Evolutionary conservation across 768 basidiomycete genomes (phyloP), one percentile per base, ranked within the genome.

Genomic region (Amanita pallidorosea): DNA sequence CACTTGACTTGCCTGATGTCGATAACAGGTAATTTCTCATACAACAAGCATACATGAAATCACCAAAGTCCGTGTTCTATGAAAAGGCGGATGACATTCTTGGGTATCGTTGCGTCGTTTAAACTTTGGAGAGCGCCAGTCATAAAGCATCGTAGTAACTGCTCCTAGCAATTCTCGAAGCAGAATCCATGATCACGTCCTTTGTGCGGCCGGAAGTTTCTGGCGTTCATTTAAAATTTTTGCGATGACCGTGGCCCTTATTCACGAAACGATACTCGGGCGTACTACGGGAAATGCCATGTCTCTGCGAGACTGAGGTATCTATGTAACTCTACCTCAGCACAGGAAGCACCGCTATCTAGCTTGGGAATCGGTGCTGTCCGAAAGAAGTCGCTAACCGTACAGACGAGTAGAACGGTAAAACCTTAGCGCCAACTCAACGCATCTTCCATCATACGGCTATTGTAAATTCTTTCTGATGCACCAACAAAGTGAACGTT

Each of bases 191-290:
- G 18, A 13, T 36, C 22, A 48, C 36, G 49, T 27, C 18, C 25
- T 22, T 41, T 41, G 20, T 42, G 49, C 49, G 49, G 38, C n/a
- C 29, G 41, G 47, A 50, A 41, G 13, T 50, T 43, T 50, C 49
- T 25, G 49, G 17, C 50, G 42, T 51, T 51, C 50, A 51, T 51
- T 37, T 51, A 45, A 51, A 51, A 51, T 36, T 45, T 51, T 43
- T 11, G 7, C 37, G 33, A 38, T 49, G 47, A 45, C 33, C 40
- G 7, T 35, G 33, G 29, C n/a, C 34, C 22, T 13, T 41, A 13
- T n/a, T 36, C 11, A 23, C 6, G 13, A 9, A 23, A 1, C 34
- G 17, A 4, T 27, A 31, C 13, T 46, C 15, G 31, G 7, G 29
- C 33, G 22, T 27, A 11, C n/a, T 27, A 11, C n/a, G 20, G 34